phyloP scores from a whole-genome alignment of 1,284 basidiomycete genomes.

The Moniliella sp. region DNA sequence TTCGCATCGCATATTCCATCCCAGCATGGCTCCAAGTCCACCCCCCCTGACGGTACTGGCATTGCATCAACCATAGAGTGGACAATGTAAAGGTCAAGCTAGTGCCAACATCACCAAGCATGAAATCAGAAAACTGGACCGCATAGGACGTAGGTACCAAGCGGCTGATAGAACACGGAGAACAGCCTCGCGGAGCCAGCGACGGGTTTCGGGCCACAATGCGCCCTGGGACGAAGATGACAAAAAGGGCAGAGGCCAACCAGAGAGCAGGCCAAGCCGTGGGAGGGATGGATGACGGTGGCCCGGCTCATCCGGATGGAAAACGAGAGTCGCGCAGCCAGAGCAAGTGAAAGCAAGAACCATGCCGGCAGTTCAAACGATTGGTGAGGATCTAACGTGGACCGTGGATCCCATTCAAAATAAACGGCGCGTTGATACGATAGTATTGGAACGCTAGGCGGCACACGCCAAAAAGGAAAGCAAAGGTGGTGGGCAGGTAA shows the following conservation, averaged over 20 bases:
- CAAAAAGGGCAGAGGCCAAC: too few species aligned
- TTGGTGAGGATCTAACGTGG: slow-evolving; percentile 54
- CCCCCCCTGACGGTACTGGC: slow-evolving; percentile 42
- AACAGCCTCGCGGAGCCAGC: too few species aligned
- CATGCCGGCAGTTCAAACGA: slow-evolving; percentile 66
- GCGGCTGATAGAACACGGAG: too few species aligned
- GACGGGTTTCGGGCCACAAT: too few species aligned
- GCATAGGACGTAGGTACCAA: too few species aligned
- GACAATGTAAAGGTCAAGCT: slow-evolving; percentile 30
- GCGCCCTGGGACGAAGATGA: too few species aligned
- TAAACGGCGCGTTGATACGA: slow-evolving; percentile 72
- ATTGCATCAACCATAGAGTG: slow-evolving; percentile 43
- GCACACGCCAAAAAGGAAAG: slow-evolving; percentile 55
- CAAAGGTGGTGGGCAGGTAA: slow-evolving; percentile 54
- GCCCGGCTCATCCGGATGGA: too few species aligned
- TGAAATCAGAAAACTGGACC: slow-evolving; percentile 30
- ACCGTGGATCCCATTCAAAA: slow-evolving; percentile 52
- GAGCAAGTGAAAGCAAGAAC: slow-evolving; percentile 52
- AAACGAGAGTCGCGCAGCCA: slow-evolving; percentile 69
- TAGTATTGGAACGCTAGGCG: slow-evolving; percentile 52
- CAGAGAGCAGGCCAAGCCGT: too few species aligned
- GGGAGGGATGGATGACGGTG: too few species aligned
- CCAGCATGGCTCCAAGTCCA: slow-evolving; percentile 4
- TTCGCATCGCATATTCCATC: slow-evolving; percentile 15
- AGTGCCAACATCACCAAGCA: slow-evolving; percentile 34